Base-by-base conservation (phyloP, 371 early-diverging fungal genomes). In the Lichtheimia hyalospora region DNA sequence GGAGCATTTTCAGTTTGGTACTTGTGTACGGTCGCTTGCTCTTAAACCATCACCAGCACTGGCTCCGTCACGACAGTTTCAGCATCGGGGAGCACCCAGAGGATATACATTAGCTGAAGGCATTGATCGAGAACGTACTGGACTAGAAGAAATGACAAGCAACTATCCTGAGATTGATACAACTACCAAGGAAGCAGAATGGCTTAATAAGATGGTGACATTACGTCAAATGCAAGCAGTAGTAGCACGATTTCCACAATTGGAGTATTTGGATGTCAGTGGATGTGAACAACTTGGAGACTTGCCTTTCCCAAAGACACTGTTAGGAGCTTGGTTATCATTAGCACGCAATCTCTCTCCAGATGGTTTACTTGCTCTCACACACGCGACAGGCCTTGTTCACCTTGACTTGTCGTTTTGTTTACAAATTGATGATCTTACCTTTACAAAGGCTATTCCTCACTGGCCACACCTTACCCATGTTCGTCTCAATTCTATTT, bases 101-200 rank as follows among this genome's bases (percentile, higher is more conserved):
- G 74, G 74, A 6, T 74, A 73, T 57, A 62, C 68, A 12, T 67
- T 73, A 1, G 12, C 71, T 12, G 61, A 70, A 20, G 58, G 64
- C 3, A 65, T 76, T 3, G 42, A 74, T 51, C 59, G 42, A 40
- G 56, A 73, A 10, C 42, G 57, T 23, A 77, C 72, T 5, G 77
- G 77, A 7, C 23, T 77, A 16, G 77, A 77, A 51, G 18, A 39
- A 6, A 52, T 69, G 3, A 46, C 71, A 15, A 69, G 73, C 51
- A 71, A 75, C 56, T 69, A 69, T 41, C 27, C 46, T 18, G 79
- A 75, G 48, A 40, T 75, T 8, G 69, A 79, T 44, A 73, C 70
- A 6, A 67, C 71, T 0, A 39, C 52, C 24, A 79, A 79, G 49
- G 75, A 75, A 44, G 62, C 72, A 21, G 79, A 75, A 43, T 79